Conservation (phyloP, 768 basidiomycete genomes). For the Hypsizygus marmoreus region DNA sequence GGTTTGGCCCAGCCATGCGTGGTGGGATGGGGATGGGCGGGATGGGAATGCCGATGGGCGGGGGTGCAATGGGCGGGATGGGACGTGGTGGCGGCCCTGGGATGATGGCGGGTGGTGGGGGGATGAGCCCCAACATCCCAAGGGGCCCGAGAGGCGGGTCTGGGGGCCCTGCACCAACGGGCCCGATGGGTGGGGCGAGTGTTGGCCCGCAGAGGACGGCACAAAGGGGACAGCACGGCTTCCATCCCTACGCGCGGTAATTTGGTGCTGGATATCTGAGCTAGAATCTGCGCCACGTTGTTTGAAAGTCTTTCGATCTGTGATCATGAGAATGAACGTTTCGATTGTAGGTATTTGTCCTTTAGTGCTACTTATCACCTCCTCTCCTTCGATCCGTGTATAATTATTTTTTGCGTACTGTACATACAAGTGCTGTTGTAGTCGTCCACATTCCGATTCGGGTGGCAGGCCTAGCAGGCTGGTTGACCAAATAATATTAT, state of each 20-base stretch:
- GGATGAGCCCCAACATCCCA: slow-evolving; percentile 60
- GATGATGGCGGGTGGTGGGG: slow-evolving; percentile 42
- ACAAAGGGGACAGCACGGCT: slow-evolving; percentile 77
- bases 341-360: slow-evolving; percentile 13
- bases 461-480: too few relatives aligned
- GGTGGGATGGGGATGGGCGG: slow-evolving; percentile 44
- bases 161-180: slow-evolving; percentile 41
- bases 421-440: too few relatives aligned
- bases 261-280: background rate
- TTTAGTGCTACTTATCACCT: slow-evolving; percentile 16
- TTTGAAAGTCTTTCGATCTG: background rate
- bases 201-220: slow-evolving; percentile 76
- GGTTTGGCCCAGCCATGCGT: too few relatives aligned
- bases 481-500: too few relatives aligned
- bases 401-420: slow-evolving; percentile 4
- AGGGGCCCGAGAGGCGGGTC: slow-evolving; percentile 64
- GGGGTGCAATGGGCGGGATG: slow-evolving; percentile 34
- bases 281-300: background rate
- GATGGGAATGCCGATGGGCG: slow-evolving; percentile 44
- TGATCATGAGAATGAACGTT: background rate
- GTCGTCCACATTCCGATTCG: too few relatives aligned
- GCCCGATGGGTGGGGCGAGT: slow-evolving; percentile 49
- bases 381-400: slow-evolving; percentile 1
- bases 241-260: slow-evolving; percentile 82
- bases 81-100: slow-evolving; percentile 38